These are phyloP conservation scores for Liriodendron chinense DNA, from an alignment of 164 flowering plant species.

Conservation along the genomic window DNA sequence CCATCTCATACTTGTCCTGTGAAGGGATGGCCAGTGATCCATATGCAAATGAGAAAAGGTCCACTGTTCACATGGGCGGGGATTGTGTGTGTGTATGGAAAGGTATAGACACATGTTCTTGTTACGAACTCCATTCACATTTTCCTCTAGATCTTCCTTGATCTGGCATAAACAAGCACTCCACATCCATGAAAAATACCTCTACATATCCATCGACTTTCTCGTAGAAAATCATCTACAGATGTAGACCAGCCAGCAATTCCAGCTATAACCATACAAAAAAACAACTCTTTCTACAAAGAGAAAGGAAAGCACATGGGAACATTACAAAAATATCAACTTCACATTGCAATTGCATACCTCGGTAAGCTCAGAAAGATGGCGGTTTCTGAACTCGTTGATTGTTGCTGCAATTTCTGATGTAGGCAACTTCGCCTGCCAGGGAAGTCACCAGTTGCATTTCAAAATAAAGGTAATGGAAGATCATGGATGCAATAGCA, in stretches of 20 bases:
- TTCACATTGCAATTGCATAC: conserved; percentile 29
- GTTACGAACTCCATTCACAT: too few relatives aligned
- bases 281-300: not conserved
- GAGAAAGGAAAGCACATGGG: not conserved
- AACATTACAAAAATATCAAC: not conserved
- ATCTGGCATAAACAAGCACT: too few relatives aligned
- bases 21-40: too few relatives aligned
- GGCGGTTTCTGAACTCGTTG: conserved; percentile 93
- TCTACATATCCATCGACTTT: too few relatives aligned
- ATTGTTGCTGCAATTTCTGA: conserved; percentile 95
- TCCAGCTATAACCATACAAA: not conserved
- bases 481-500: not conserved
- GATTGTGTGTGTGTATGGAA: too few relatives aligned
- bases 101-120: too few relatives aligned
- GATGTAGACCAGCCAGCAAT: not conserved
- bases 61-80: too few relatives aligned
- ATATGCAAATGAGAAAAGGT: too few relatives aligned
- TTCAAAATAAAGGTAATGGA: not conserved
- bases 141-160: too few relatives aligned
- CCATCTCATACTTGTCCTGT: too few relatives aligned
- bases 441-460: conserved; percentile 1
- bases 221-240: too few relatives aligned
- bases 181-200: too few relatives aligned
- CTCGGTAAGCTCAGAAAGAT: conserved; percentile 96
- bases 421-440: conserved; percentile 85